Evolutionary conservation across 768 basidiomycete genomes (phyloP).

Genomic region (Kwoniella heveanensis): DNA sequence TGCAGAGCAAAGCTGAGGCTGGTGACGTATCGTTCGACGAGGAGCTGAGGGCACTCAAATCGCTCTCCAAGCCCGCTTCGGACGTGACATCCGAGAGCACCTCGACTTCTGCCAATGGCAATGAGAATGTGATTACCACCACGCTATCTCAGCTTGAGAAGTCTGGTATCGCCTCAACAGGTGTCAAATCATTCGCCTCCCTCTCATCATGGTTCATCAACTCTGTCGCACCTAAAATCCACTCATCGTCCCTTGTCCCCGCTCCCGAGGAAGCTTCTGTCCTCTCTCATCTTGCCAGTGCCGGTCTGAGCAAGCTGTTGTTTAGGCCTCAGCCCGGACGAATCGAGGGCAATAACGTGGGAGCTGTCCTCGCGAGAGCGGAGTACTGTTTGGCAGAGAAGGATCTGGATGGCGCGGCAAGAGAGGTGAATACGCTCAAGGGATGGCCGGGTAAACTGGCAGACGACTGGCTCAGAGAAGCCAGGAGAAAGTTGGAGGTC

Average conservation of each 20-base stretch:
- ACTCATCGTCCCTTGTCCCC: constrained; percentile 88
- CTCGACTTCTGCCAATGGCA: constrained; percentile 63
- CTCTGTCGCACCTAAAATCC: constrained; percentile 78
- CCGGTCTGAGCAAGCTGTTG: constrained; percentile 69
- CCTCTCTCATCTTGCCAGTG: constrained; percentile 81
- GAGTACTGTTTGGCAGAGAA: constrained; percentile 88
- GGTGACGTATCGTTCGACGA: constrained; percentile 79
- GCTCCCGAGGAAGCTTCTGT: constrained; percentile 76
- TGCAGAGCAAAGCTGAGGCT: constrained; percentile 67
- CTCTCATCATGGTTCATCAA: constrained; percentile 87
- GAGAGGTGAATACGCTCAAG: constrained; percentile 86
- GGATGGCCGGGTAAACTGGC: constrained; percentile 65
- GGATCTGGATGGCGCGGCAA: constrained; percentile 80
- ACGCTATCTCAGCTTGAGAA: constrained; percentile 63
- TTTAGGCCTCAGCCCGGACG: constrained; percentile 76
- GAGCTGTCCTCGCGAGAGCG: constrained; percentile 82
- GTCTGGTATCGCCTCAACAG: constrained; percentile 49
- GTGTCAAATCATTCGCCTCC: constrained; percentile 83
- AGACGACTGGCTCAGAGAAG: constrained; percentile 89
- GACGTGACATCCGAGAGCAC: constrained; percentile 60
- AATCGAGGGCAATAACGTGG: constrained; percentile 75
- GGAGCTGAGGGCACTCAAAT: constrained; percentile 77
- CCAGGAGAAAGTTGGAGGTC: constrained; percentile 82
- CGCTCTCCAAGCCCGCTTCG: constrained; percentile 63
- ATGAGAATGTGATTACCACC: constrained; percentile 69